phyloP scores from a whole-genome alignment of 208 protist genomes.

The Leishmania tarentolae region DNA sequence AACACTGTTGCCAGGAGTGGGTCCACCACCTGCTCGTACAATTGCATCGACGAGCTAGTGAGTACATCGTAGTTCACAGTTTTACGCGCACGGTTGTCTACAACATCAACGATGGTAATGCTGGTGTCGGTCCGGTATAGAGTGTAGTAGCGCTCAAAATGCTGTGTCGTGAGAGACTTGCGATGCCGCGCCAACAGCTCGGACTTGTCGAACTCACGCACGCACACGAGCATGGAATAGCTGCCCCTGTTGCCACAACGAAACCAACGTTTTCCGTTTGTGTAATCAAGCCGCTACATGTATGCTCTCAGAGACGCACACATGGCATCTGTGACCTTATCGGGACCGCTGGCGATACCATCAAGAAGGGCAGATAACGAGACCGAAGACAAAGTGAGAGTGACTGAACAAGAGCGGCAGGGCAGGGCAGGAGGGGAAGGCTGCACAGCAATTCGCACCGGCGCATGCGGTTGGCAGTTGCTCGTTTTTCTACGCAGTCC shows the following conservation, averaged over 20 bases:
- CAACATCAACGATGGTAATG: slow-evolving; percentile 63
- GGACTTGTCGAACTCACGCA: slow-evolving; percentile 45
- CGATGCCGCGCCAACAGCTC: slow-evolving; percentile 27
- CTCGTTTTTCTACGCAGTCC: neutral
- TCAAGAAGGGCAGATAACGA: neutral
- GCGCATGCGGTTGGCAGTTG: neutral
- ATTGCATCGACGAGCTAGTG: slow-evolving; percentile 13
- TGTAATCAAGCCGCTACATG: neutral
- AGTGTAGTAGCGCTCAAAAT: slow-evolving; percentile 61
- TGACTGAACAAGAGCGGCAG: neutral
- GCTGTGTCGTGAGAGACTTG: neutral
- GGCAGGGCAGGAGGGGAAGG: neutral
- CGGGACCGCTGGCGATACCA: neutral
- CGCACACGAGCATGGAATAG: slow-evolving; percentile 46
- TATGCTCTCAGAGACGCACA: neutral
- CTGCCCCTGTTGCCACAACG: neutral
- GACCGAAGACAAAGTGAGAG: neutral
- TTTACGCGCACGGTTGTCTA: slow-evolving; percentile 65
- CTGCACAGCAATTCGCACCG: neutral
- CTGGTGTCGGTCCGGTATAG: slow-evolving; percentile 36
- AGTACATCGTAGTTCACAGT: slow-evolving; percentile 55
- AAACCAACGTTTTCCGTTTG: neutral
- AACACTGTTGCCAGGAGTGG: slow-evolving; percentile 52
- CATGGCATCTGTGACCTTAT: neutral
- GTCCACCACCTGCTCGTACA: slow-evolving; percentile 40